phyloP scores from a whole-genome alignment of 2,329 filamentous ascomycete species.

The Mycocentrospora acerina region DNA sequence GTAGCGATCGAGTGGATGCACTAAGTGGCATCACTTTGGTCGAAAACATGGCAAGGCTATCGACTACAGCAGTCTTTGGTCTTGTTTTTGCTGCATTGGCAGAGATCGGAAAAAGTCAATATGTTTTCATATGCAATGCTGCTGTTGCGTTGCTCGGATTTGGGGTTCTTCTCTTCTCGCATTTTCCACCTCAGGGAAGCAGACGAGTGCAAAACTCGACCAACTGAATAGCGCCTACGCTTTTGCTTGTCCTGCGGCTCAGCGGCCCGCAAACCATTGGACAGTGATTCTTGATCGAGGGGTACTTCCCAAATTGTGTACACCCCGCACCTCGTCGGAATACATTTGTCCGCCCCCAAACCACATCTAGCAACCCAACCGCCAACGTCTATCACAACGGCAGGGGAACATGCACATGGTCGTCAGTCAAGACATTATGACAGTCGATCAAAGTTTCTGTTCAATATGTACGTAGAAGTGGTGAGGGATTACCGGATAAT shows the following conservation, averaged over 20 bases:
- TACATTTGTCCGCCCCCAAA: constrained; percentile 15
- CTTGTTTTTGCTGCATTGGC: constrained; percentile 67
- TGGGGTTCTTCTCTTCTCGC: constrained; percentile 47
- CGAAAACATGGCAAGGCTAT: constrained; percentile 66
- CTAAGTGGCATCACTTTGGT: constrained; percentile 69
- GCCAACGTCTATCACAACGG: background rate
- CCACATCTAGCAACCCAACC: background rate
- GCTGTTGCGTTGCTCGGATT: constrained; percentile 57
- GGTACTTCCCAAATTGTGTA: background rate
- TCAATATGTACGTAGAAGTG: no score
- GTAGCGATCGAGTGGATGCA: constrained; percentile 64
- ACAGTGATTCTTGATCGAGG: no score
- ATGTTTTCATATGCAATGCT: constrained; percentile 69
- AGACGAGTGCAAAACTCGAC: background rate
- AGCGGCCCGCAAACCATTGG: constrained; percentile 1
- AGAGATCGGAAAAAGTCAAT: constrained; percentile 57
- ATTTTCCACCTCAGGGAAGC: constrained; percentile 49
- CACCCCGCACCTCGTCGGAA: constrained; percentile 14
- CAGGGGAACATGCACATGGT: background rate
- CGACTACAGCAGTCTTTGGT: constrained; percentile 66
- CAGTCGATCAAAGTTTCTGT: no score
- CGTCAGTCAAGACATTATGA: no score
- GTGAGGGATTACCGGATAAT: no score
- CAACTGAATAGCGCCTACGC: background rate
- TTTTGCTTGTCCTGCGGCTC: constrained; percentile 1